Base-by-base conservation (phyloP, 2,329 filamentous ascomycete genomes). In the Cytospora paraplurivora region DNA sequence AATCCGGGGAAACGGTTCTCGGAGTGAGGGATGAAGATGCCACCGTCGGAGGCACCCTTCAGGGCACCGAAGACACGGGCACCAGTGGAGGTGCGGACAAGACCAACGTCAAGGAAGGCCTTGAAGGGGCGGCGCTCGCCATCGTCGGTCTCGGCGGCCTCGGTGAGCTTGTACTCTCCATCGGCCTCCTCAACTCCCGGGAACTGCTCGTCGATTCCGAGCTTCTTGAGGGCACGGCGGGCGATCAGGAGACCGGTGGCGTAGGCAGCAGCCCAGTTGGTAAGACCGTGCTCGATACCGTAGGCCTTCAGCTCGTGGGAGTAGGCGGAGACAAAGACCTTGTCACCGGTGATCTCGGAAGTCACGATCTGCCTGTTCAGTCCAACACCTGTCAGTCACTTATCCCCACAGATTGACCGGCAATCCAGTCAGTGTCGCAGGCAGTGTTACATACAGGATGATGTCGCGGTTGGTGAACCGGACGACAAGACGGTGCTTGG, bases 1-100 rank as follows among this genome's bases (percentile, higher is more conserved):
- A 85, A 99, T 76, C 95, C 95, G 75, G 95, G 95, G 92, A 99
- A 99, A 75, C 95, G 94, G 88, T 95, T 97, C 88, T 98, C 93
- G 74, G 92, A 97, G 91, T 99, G 95, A 74, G 95, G 95, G 73
- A 99, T 84, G 81, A 93, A 88, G 81, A 99, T 91, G 80, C 95
- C 95, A 81, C 95, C 95, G 81, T 99, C 95, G 54, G 93, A 98
- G 75, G 93, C 94, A 86, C 95, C 95, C 91, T 99, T 99, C 91
- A 99, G 93, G 82, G 94, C 95, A 82, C 92, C 95, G 79, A 99
- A 99, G 84, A 99, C 88, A 85, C 95, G 93, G 81, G 94, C 93
- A 88, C 95, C 95, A 72, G 95, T 99, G 71, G 93, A 97, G 77
- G 95, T 99, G 76, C 95, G 92, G 82, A 88, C 86, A 76, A 99